phyloP scores from a whole-genome alignment of 768 basidiomycete genomes.

The Pluteus cervinus region DNA sequence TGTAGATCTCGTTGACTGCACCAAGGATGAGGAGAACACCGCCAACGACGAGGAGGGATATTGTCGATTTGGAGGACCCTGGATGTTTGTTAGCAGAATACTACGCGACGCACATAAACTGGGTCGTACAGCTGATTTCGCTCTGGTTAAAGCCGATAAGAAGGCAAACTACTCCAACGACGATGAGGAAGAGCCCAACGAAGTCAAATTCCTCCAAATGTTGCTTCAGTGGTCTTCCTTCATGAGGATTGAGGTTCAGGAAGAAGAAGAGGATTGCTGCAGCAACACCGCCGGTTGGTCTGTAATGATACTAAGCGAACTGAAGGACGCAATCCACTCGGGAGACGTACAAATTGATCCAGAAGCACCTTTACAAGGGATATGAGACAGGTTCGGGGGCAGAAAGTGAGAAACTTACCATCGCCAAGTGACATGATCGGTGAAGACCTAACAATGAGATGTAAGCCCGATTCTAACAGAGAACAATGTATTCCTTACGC shows the following conservation, averaged over 20 bases:
- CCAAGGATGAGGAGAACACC: slow-evolving; percentile 42
- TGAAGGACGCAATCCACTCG: background rate
- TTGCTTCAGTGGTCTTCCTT: slow-evolving; percentile 47
- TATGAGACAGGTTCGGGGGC: slow-evolving; percentile 6
- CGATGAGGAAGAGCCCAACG: slow-evolving; percentile 55
- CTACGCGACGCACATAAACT: background rate
- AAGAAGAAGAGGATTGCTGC: slow-evolving; percentile 60
- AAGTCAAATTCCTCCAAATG: slow-evolving; percentile 71
- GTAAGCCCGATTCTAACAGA: slow-evolving; percentile 6
- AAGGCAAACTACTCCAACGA: slow-evolving; percentile 59
- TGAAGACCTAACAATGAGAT: slow-evolving; percentile 50
- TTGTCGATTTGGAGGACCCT: slow-evolving; percentile 60
- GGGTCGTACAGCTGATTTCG: slow-evolving; percentile 53
- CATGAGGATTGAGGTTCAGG: slow-evolving; percentile 75
- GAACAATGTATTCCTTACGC: slow-evolving; percentile 38
- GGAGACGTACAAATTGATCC: slow-evolving; percentile 57
- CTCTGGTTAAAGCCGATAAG: slow-evolving; percentile 72
- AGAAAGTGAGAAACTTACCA: slow-evolving; percentile 38
- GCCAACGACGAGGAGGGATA: slow-evolving; percentile 58
- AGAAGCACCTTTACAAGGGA: slow-evolving; percentile 52
- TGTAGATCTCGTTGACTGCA: slow-evolving; percentile 53
- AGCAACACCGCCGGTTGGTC: slow-evolving; percentile 70
- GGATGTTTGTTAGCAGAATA: background rate
- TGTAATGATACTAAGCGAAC: slow-evolving; percentile 16
- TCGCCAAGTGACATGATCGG: slow-evolving; percentile 74